Base-by-base conservation (phyloP, 305 asterid species). In the Striga hermonthica region DNA sequence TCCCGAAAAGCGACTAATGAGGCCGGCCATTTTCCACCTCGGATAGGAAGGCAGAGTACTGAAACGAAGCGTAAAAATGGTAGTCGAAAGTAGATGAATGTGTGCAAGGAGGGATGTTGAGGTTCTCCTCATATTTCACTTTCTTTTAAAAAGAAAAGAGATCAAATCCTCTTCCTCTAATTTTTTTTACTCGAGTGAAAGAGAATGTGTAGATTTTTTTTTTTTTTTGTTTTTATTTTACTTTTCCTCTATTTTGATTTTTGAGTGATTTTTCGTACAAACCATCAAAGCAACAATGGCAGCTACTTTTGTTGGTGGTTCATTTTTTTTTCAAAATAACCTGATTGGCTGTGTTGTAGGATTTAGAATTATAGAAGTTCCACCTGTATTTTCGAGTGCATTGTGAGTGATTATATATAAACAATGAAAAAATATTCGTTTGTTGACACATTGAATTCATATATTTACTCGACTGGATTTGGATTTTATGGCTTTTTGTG, bases 31-130 rank as follows among this genome's bases (percentile, higher is more conserved):
- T 73, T 84, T 48, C 83, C 83, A 43, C 86, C 69, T 43, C 77
- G 82, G 68, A 74, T 49, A 60, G 97, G 89, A 66, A 81, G 90
- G 68, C 83, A 74, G 44, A 67, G 77, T 40, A 57, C 83, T 35
- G 96, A 88, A 71, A 64, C 69, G 4, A 84, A 86, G 64, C 78
- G 91, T 50, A 88, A 86, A 80, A 68, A 77, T 9, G 84, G 82
- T 64, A 74, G 59, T 65, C 85, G 91, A 69, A 85, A 87, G 77
- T 85, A 84, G 80, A 31, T 47, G 71, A 66, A 22, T 22, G 31
- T 22, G 31, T 22, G 31, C 31, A 22, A 22, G 31, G 31, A 22
- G 31, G n/a, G n/a, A n/a, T n/a, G n/a, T n/a, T n/a, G n/a, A n/a
- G n/a, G n/a, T n/a, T n/a, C n/a, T n/a, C 41, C 40, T 53, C 22